These are phyloP conservation scores for Alopecurus myosuroides DNA, from an alignment of 176 grass and related monocot species.

Conservation along the genomic window DNA sequence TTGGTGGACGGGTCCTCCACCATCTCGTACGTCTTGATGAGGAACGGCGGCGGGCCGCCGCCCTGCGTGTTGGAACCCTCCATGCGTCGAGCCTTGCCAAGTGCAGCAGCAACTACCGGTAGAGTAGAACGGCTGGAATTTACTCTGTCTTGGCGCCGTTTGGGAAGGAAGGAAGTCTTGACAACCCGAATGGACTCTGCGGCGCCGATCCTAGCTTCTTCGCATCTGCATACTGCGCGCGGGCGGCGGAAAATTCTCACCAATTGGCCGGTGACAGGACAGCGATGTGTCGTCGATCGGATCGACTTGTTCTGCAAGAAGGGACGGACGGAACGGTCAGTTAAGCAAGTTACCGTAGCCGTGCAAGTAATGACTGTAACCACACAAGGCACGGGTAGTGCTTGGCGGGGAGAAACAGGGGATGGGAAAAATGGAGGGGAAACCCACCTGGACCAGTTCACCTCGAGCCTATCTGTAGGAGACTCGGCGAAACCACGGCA, in stretches of 20 bases:
- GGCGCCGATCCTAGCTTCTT: background rate
- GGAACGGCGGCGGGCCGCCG: slow-evolving; percentile 57
- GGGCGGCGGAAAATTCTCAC: slow-evolving; percentile 17
- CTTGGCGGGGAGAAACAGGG: no score
- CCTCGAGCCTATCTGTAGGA: background rate
- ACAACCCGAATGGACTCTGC: slow-evolving; percentile 1
- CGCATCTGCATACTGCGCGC: background rate
- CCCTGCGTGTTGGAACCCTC: slow-evolving; percentile 2
- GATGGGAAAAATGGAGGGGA: no score
- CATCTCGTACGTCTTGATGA: slow-evolving; percentile 86
- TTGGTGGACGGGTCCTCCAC: slow-evolving; percentile 65
- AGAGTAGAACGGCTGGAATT: no score
- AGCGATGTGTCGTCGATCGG: background rate
- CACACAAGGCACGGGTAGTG: no score
- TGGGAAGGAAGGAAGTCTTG: background rate
- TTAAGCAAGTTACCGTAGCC: background rate
- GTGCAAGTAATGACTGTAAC: no score
- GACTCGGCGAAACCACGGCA: background rate
- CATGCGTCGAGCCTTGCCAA: background rate
- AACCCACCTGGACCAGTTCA: background rate
- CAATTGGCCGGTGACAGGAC: background rate
- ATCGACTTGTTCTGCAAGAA: slow-evolving; percentile 27
- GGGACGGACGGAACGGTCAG: background rate
- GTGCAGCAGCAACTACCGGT: background rate
- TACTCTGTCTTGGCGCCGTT: slow-evolving; percentile 8